phyloP scores from a whole-genome alignment of 2,329 filamentous ascomycete species.

The Curvularia lunata region DNA sequence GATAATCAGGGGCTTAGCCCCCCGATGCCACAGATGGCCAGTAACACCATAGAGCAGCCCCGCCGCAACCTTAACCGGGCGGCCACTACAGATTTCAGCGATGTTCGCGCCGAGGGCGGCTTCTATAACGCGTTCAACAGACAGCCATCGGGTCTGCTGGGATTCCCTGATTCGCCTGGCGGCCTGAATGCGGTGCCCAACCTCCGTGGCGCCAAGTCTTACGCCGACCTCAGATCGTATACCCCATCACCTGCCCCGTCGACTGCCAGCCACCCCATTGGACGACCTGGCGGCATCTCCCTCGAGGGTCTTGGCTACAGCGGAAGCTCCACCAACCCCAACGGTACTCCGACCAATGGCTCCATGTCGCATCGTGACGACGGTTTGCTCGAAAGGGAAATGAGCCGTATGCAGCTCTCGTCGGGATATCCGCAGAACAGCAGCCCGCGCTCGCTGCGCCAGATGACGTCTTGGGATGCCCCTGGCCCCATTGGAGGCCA shows the following conservation, averaged over 20 bases:
- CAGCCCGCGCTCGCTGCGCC: slow-evolving; percentile 65
- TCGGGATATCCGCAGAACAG: slow-evolving; percentile 57
- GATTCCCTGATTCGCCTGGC: slow-evolving; percentile 75
- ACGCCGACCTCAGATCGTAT: slow-evolving; percentile 92
- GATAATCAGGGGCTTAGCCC: slow-evolving; percentile 66
- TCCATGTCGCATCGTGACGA: slow-evolving; percentile 62
- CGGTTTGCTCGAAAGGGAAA: slow-evolving; percentile 66
- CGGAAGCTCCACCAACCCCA: slow-evolving; percentile 68
- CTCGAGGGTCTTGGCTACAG: slow-evolving; percentile 54
- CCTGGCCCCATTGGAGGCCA: slow-evolving; percentile 70
- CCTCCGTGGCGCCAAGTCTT: slow-evolving; percentile 92
- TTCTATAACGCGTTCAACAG: slow-evolving; percentile 80
- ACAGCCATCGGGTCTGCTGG: slow-evolving; percentile 80
- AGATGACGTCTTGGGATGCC: slow-evolving; percentile 66
- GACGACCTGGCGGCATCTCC: slow-evolving; percentile 64
- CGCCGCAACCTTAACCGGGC: slow-evolving; percentile 88
- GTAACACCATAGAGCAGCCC: slow-evolving; percentile 74
- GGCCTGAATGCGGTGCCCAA: slow-evolving; percentile 74
- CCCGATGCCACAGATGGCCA: slow-evolving; percentile 66
- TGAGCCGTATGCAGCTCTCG: slow-evolving; percentile 64
- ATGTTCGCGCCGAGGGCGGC: slow-evolving; percentile 74
- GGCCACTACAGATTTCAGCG: slow-evolving; percentile 96
- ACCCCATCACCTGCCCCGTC: slow-evolving; percentile 92
- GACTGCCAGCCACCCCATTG: slow-evolving; percentile 82
- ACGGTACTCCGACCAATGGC: slow-evolving; percentile 66